These are phyloP conservation scores for Ceratocystis eucalypticola DNA, from an alignment of 2,329 filamentous ascomycete genomes.

Conservation along the genomic window DNA sequence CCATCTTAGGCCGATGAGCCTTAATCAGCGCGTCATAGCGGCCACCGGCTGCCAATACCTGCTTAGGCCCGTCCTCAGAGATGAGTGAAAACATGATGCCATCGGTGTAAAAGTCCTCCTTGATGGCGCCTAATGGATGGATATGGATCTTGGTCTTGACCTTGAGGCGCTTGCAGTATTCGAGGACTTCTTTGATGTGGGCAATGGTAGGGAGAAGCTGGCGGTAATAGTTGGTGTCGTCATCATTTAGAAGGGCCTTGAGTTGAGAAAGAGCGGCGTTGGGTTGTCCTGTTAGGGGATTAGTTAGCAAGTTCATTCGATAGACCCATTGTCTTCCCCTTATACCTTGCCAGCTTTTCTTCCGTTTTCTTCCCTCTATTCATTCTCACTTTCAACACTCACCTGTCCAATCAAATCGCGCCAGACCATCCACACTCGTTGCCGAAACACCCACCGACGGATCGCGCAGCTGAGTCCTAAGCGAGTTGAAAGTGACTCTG, in stretches of 20 bases:
- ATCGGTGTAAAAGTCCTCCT: slow-evolving; percentile 78
- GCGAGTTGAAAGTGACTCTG: slow-evolving; percentile 68
- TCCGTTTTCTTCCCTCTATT: not conserved
- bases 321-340: not conserved
- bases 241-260: slow-evolving; percentile 47
- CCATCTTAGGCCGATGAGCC: slow-evolving; percentile 61
- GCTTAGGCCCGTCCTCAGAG: slow-evolving; percentile 67
- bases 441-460: slow-evolving; percentile 68
- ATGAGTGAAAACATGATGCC: slow-evolving; percentile 84
- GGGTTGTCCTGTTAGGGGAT: slow-evolving; percentile 33
- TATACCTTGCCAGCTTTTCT: not conserved
- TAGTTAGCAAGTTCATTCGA: slow-evolving; percentile 17
- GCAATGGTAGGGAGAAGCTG: slow-evolving; percentile 63
- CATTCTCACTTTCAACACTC: slow-evolving; percentile 22
- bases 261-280: slow-evolving; percentile 45
- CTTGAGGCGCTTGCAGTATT: slow-evolving; percentile 62
- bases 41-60: slow-evolving; percentile 86
- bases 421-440: slow-evolving; percentile 79
- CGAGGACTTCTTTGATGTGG: slow-evolving; percentile 65
- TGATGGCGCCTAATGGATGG: slow-evolving; percentile 72
- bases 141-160: slow-evolving; percentile 70
- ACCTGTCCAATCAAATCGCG: slow-evolving; percentile 82
- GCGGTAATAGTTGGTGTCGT: slow-evolving; percentile 54
- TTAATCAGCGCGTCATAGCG: slow-evolving; percentile 83
- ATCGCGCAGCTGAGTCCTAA: slow-evolving; percentile 69